Evolutionary conservation across 23 red algal genomes (phyloP).

Genomic region (Gracilaria gracilis): DNA sequence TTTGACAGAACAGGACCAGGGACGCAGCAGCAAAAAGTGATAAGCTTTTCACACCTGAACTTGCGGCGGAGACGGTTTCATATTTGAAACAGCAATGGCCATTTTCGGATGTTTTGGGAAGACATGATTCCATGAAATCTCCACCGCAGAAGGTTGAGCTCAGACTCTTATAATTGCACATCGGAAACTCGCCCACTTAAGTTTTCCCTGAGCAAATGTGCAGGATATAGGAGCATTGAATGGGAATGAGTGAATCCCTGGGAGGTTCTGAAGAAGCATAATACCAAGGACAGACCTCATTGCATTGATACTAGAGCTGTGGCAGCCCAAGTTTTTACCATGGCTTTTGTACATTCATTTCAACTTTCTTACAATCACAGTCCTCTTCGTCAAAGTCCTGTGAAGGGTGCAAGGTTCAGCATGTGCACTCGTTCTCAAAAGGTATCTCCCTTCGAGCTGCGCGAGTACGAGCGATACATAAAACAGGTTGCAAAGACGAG

Average conservation of each 20-base stretch:
- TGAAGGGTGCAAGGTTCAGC: neutral
- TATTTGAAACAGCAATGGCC: neutral
- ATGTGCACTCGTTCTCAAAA: constrained; percentile 11
- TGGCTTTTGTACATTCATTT: constrained; percentile 29
- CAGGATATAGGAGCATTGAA: neutral
- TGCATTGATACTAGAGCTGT: neutral
- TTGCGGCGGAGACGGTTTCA: too few relatives aligned
- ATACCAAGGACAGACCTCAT: neutral
- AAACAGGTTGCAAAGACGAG: constrained; percentile 49
- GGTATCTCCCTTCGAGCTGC: constrained; percentile 45
- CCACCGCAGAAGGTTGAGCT: neutral
- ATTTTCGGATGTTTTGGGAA: constrained; percentile 4
- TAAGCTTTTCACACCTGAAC: too few relatives aligned
- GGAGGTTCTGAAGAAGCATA: neutral
- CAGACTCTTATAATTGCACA: neutral
- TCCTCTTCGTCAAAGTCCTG: neutral
- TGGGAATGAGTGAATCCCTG: neutral
- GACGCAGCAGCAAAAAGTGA: too few relatives aligned
- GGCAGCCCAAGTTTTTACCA: neutral
- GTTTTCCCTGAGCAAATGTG: neutral
- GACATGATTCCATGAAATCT: neutral
- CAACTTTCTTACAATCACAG: neutral
- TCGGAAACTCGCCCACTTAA: neutral
- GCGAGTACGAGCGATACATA: constrained; percentile 66
- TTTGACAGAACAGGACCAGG: too few relatives aligned